phyloP scores from a whole-genome alignment of 148 eudicot genomes.

The Oxyria digyna region DNA sequence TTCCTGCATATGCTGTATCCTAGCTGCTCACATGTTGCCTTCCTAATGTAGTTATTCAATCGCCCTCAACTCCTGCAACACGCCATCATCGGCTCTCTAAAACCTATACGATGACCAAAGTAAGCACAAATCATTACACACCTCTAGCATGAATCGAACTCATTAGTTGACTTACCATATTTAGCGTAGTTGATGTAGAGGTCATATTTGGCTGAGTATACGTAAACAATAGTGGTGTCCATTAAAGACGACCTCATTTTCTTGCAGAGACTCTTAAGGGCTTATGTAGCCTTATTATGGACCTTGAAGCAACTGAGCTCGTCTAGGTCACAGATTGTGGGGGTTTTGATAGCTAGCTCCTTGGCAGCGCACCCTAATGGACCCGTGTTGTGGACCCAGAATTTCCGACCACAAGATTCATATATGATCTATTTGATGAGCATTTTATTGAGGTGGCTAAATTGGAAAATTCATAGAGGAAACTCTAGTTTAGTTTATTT shows the following conservation, averaged over 20 bases:
- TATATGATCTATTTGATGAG: conserved; percentile 17
- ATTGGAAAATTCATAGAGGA: neutral
- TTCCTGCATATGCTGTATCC: conserved; percentile 29
- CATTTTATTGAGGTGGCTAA: neutral
- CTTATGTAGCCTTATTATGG: conserved; percentile 28
- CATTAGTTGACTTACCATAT: conserved; percentile 17
- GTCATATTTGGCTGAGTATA: conserved; percentile 24
- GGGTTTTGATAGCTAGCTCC: conserved; percentile 27
- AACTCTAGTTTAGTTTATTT: neutral
- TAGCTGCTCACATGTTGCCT: conserved; percentile 36
- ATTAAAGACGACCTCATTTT: conserved; percentile 14
- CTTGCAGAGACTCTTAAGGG: conserved; percentile 15
- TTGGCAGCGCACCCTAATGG: conserved; percentile 36
- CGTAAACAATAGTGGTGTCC: conserved; percentile 30
- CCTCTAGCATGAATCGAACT: too few species aligned
- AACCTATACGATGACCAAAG: conserved; percentile 11
- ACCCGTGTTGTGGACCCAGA: conserved; percentile 45
- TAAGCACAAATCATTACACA: too few species aligned
- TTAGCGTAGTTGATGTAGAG: conserved; percentile 21
- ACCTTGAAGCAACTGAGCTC: conserved; percentile 19
- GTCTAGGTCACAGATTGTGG: conserved; percentile 21
- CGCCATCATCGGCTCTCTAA: conserved; percentile 29
- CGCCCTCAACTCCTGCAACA: conserved; percentile 35
- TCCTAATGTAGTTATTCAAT: conserved; percentile 27
- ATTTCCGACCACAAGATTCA: conserved; percentile 25